Evolutionary conservation across 2,329 filamentous ascomycete species (phyloP).

Genomic region (Botrytis sinoallii): DNA sequence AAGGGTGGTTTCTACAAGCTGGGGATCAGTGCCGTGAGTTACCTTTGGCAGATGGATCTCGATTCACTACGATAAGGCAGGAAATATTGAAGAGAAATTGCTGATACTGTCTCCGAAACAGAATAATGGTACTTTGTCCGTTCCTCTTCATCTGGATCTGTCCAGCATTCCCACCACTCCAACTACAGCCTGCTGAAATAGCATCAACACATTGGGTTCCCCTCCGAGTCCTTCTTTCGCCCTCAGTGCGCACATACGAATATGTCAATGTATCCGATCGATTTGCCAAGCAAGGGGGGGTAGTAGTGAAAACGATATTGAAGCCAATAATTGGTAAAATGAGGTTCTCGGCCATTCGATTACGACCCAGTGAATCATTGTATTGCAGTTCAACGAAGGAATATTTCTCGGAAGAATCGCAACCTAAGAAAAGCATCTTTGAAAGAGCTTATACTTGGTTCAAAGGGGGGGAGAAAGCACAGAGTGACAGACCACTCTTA

Average conservation of each 20-base stretch:
- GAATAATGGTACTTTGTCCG: constrained; percentile 67
- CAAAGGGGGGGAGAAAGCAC: constrained; percentile 36
- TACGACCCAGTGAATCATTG: constrained; percentile 59
- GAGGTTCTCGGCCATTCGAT: constrained; percentile 62
- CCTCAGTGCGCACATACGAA: constrained; percentile 57
- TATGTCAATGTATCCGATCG: constrained; percentile 63
- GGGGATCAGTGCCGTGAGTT: constrained; percentile 60
- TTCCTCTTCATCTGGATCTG: constrained; percentile 63
- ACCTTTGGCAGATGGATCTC: neutral
- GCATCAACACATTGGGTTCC: constrained; percentile 69
- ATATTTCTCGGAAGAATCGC: constrained; percentile 40
- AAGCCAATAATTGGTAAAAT: constrained; percentile 60
- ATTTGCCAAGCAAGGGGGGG: constrained; percentile 53
- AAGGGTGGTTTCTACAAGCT: constrained; percentile 62
- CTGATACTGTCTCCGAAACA: constrained; percentile 33
- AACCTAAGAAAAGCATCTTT: constrained; percentile 13
- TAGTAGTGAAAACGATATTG: constrained; percentile 52
- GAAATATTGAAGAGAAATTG: neutral
- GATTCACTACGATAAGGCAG: neutral
- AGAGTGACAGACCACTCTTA: constrained; percentile 47
- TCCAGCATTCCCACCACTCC: constrained; percentile 53
- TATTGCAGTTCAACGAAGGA: constrained; percentile 53
- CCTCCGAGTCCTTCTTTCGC: constrained; percentile 57
- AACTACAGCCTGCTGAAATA: constrained; percentile 66
- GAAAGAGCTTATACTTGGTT: constrained; percentile 31